Evolutionary conservation across 106 monocot genomes (phyloP), one percentile per base, ranked within the genome.

Genomic region (Apostasia ramifera): DNA sequence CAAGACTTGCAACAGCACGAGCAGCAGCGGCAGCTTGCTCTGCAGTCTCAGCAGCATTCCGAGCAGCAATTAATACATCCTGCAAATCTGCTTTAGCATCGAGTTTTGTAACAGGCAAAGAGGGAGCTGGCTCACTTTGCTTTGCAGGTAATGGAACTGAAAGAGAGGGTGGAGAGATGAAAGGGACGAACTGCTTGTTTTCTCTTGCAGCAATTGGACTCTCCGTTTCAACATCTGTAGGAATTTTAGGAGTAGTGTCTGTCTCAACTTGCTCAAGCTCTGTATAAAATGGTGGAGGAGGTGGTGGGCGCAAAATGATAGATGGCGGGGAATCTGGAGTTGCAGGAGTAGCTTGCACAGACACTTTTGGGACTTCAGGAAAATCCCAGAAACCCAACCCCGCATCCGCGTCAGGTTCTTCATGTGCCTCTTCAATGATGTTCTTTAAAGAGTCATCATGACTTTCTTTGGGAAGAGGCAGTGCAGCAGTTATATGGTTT

Each of bases 61-160:
- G 85, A 40, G 98, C 98, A 46, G 98, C 93, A 50, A 81, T 81
- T 67, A 98, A 65, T 1, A 93, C 98, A 78, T 90, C 98, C 48
- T 87, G 79, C 67, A 98, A 81, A 80, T 88, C 90, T 8, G 72
- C 49, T 15, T 74, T 73, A 43, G 59, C 5, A 14, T 82, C 85
- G 40, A 63, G 45, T 59, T 63, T 72, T 61, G 51, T 44, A 57
- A 41, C 69, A 12, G 59, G 52, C 45, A 72, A 13, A 39, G 70
- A 56, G 8, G 75, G 48, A 57, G 41, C 2, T 44, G 68, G 10
- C 43, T 58, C 71, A 38, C 52, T 68, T 61, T n/a, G 38, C 56
- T 62, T 73, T 26, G 58, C 12, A 47, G 74, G 66, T n/a, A 74
- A 26, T 7, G 57, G 39, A 66, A 38, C 3, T 51, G 64, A 52